These are phyloP conservation scores for Hypoxylon sp. DNA, from an alignment of 2,329 filamentous ascomycete species.

Conservation along the genomic window DNA sequence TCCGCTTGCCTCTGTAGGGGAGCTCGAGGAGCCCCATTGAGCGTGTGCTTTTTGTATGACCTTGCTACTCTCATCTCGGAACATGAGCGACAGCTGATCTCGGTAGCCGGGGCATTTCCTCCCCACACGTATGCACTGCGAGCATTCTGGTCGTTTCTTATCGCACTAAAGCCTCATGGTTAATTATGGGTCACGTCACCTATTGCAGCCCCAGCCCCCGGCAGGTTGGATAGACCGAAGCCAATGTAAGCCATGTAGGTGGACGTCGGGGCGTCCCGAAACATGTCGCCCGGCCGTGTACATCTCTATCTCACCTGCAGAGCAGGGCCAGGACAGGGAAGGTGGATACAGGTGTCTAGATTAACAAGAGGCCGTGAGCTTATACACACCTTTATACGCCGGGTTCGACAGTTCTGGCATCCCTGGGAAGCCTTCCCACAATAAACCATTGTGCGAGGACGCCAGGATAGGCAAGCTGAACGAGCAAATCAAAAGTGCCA, in stretches of 20 bases:
- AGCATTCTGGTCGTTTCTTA: slow-evolving; percentile 71
- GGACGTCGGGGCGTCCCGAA: slow-evolving; percentile 21
- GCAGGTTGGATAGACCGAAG: slow-evolving; percentile 25
- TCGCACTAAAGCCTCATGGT: slow-evolving; percentile 66
- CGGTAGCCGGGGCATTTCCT: slow-evolving; percentile 75
- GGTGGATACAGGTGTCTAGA: slow-evolving; percentile 21
- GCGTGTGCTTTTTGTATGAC: slow-evolving; percentile 72
- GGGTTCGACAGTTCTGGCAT: slow-evolving; percentile 67
- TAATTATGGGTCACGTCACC: slow-evolving; percentile 33
- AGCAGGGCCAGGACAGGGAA: slow-evolving; percentile 19
- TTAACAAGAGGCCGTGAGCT: slow-evolving; percentile 29
- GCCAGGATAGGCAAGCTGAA: slow-evolving; percentile 47
- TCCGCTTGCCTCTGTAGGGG: slow-evolving; percentile 49
- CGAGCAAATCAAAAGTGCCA: slow-evolving; percentile 47
- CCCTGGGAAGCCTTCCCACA: slow-evolving; percentile 71
- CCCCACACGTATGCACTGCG: slow-evolving; percentile 72
- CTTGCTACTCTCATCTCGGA: slow-evolving; percentile 75
- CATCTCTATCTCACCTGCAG: slow-evolving; percentile 35
- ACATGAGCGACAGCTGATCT: slow-evolving; percentile 75
- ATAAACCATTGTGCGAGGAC: slow-evolving; percentile 64
- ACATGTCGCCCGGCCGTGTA: slow-evolving; percentile 17
- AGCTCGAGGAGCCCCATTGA: slow-evolving; percentile 61
- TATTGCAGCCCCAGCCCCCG: slow-evolving; percentile 17
- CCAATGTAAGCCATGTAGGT: slow-evolving; percentile 21
- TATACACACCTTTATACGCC: slow-evolving; percentile 68